A percentile compares a stretch with the other conserved stretches of the same genome.
These are phyloP conservation scores for Hyphopichia wangnamkhiaoensis DNA, from an alignment of 1,139 yeast genomes.

Conservation along the genomic window DNA sequence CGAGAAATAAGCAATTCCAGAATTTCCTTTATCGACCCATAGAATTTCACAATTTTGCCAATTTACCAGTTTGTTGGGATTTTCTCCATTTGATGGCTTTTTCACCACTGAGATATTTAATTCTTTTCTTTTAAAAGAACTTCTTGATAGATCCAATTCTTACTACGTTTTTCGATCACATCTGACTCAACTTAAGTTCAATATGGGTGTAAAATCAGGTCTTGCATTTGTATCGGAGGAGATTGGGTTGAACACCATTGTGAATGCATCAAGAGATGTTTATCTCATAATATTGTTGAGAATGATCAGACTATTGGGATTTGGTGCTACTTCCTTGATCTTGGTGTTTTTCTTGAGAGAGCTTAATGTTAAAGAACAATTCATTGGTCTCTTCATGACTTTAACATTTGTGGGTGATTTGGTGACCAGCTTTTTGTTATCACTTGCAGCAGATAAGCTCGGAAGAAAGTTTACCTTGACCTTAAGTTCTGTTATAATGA, in stretches of 20 bases:
- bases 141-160: not conserved
- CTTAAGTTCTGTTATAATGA: constrained; percentile 29
- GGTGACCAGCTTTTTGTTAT: constrained; percentile 31
- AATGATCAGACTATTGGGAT: constrained; percentile 40
- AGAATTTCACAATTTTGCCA: too few species aligned
- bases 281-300: constrained; percentile 31
- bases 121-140: too few species aligned
- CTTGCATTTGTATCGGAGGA: constrained; percentile 14
- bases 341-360: constrained; percentile 38
- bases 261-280: constrained; percentile 27
- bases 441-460: constrained; percentile 33
- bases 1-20: too few species aligned
- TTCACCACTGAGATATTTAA: too few species aligned
- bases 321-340: constrained; percentile 44
- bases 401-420: constrained; percentile 41
- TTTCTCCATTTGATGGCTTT: too few species aligned
- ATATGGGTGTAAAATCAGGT: not conserved
- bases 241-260: constrained; percentile 28
- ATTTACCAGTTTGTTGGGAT: too few species aligned
- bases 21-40: too few species aligned
- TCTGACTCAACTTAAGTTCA: too few species aligned
- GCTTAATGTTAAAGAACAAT: constrained; percentile 28
- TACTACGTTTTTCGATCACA: too few species aligned
- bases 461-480: constrained; percentile 35
- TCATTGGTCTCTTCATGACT: constrained; percentile 42